Base-by-base conservation (phyloP, 345 rosid genomes). In the Garcia nutans region DNA sequence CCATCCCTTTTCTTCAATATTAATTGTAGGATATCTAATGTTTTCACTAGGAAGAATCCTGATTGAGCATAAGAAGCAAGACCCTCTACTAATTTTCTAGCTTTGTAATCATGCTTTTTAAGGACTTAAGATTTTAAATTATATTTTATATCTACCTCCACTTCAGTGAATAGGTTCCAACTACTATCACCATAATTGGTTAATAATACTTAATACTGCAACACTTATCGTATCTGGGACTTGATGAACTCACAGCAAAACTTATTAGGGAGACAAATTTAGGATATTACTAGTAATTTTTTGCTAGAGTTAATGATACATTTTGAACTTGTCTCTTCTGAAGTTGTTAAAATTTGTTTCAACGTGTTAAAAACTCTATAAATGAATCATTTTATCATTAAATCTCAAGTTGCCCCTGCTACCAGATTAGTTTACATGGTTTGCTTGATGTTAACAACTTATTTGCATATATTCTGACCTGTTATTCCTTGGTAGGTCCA, bases 401-500 rank as follows among this genome's bases (percentile, higher is more conserved):
- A 50, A 24, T n/a, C 63, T 19, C n/a, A 5, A 4, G 26, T 75
- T 8, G 8, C 41, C 41, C 41, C 41, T 2, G 41, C n/a, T 69
- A 24, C 17, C 64, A 23, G 45, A n/a, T 62, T 16, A 54, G 64
- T 8, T 12, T 16, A 12, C 64, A 20, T 26, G 62, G 31, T 37
- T 37, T 55, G 8, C 33, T 2, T 75, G 44, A 26, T 47, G 44
- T 59, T 55, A 50, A 65, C 28, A 20, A 42, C 10, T 20, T 20
- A 33, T 42, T 49, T 65, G 19, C 62, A 41, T 58, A 22, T 71
- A 37, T 47, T 65, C 6, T 58, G 17, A 49, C 58, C 12, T 55
- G 13, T 41, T 74, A 44, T 64, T 23, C 60, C 50, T 57, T 77
- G 63, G 33, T 54, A 85, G 88, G 86, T 87, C 75, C 88, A 83